Conservation (phyloP, 805 yeast genomes). For the Wickerhamiella parazyma region DNA sequence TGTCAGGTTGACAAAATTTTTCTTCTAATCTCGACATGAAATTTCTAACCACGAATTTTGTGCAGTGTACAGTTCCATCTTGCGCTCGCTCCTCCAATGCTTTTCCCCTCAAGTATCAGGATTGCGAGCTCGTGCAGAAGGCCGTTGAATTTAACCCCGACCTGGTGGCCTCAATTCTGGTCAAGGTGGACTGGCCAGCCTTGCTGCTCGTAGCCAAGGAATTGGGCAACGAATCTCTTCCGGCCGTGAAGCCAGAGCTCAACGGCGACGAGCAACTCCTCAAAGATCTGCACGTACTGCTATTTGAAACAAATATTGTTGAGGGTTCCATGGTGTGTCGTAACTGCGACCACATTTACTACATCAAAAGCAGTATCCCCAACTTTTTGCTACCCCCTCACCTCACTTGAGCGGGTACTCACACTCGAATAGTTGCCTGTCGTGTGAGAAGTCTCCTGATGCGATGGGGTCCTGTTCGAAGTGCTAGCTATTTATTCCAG, state of each 20-base stretch:
- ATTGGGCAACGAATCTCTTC: constrained; percentile 42
- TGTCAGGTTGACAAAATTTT: neutral
- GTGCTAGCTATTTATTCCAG: too few species aligned
- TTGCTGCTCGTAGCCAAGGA: constrained; percentile 64
- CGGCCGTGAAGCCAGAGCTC: constrained; percentile 27
- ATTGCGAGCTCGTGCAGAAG: constrained; percentile 59
- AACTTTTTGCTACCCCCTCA: constrained; percentile 92
- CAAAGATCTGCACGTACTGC: constrained; percentile 59
- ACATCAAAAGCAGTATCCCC: constrained; percentile 87
- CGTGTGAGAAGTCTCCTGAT: too few species aligned
- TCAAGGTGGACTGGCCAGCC: constrained; percentile 82
- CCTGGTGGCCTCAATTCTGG: constrained; percentile 61
- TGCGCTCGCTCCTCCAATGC: constrained; percentile 65
- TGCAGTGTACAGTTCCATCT: constrained; percentile 75
- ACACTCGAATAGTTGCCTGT: too few species aligned
- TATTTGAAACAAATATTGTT: constrained; percentile 71
- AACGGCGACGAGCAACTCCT: constrained; percentile 48
- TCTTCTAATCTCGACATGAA: constrained; percentile 41
- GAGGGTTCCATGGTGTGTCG: constrained; percentile 86
- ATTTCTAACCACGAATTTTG: constrained; percentile 89
- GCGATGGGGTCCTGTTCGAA: too few species aligned
- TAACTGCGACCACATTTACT: constrained; percentile 75
- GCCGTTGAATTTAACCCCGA: constrained; percentile 72
- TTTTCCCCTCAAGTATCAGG: constrained; percentile 65
- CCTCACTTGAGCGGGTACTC: too few species aligned